phyloP scores from a whole-genome alignment of 257 asterid species.

The Eucommia ulmoides region DNA sequence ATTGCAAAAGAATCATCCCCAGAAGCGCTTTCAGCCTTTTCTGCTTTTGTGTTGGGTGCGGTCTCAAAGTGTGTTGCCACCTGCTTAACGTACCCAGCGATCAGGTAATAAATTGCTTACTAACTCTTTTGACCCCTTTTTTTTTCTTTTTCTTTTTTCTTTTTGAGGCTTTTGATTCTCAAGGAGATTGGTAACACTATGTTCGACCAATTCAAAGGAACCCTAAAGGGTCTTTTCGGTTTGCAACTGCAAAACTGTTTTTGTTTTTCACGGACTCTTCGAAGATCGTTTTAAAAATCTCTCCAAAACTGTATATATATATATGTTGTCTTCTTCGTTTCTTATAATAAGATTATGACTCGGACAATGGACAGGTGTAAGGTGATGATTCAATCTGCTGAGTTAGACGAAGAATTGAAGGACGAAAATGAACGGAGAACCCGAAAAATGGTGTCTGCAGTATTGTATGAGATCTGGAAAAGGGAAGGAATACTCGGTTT shows the following conservation, averaged over 20 bases:
- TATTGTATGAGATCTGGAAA: constrained; percentile 52
- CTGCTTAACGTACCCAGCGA: constrained; percentile 70
- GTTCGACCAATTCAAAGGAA: no score
- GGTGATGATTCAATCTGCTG: constrained; percentile 80
- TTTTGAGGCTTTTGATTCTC: no score
- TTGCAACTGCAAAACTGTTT: no score
- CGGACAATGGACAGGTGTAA: constrained; percentile 49
- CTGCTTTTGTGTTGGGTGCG: constrained; percentile 70
- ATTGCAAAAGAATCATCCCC: constrained; percentile 31
- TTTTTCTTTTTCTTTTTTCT: not conserved
- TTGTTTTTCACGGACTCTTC: no score
- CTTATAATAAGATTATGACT: constrained; percentile 2
- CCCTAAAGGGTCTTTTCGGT: no score
- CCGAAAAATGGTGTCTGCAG: constrained; percentile 47
- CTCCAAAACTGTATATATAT: no score
- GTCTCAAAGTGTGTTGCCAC: constrained; percentile 81
- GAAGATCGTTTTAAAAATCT: no score
- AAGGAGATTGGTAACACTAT: no score
- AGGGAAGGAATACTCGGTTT: constrained; percentile 68
- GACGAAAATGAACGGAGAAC: constrained; percentile 22
- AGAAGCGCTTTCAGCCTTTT: constrained; percentile 70
- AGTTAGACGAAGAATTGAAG: constrained; percentile 40
- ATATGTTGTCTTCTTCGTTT: no score
- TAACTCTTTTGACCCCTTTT: not conserved
- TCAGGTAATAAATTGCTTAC: constrained; percentile 41